Evolutionary conservation across 805 yeast species (phyloP), one percentile per base, ranked within the genome.

Genomic region (Myxozyma nipponensis): DNA sequence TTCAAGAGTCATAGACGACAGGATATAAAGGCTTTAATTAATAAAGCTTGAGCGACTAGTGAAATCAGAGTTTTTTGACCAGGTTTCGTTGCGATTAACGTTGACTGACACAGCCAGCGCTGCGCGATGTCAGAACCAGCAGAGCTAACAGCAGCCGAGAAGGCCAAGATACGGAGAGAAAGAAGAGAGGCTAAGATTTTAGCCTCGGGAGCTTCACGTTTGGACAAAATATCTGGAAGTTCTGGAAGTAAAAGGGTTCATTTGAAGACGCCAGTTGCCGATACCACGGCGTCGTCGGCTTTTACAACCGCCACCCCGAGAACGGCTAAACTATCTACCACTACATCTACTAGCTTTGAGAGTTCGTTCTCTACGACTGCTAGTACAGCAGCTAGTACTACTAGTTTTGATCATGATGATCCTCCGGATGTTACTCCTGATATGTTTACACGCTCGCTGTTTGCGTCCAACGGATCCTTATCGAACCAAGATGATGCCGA

Each of bases 141-240:
- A 35, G 57, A 44, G 18, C 32, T 41, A 23, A 36, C 56, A 6
- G 53, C 52, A 3, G 46, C 41, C 9, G 59, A 57, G 18, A 46
- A 51, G 23, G 63, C 63, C 23, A 35, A 62, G 24, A 30, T 59
- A 9, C 57, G 63, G 15, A 54, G 63, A 21, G 63, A 60, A 42
- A 50, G 63, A 10, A 57, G 63, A 9, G 58, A 57, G 45, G 59
- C 61, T 3, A 50, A 45, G 17, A 54, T 60, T 28, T 45, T 47
- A 6, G 56, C 56, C 18, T 60, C 57, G 19, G 63, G 63, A 3
- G 42, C 46, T 2, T 34, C 49, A 34, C 43, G 63, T 24, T 44
- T 60, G n/a, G 50, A 57, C 25, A 45, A 54, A 42, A 60, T 60
- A 32, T 40, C 63, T 17, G 38, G 39, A 32, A 22, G 39, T 2